Base-by-base conservation (phyloP, 306 rosid genomes). In the Prunus persica region DNA sequence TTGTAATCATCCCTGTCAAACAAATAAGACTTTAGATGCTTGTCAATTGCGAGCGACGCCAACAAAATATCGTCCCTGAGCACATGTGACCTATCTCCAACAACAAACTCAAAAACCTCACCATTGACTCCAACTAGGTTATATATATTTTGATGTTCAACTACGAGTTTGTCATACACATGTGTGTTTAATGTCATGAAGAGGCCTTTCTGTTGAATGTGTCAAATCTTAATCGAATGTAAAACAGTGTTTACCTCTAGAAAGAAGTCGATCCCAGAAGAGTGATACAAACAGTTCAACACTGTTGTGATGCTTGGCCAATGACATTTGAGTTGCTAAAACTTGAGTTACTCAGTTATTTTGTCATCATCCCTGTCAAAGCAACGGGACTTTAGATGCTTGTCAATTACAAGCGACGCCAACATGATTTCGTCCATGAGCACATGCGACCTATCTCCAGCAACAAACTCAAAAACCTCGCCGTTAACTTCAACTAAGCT, bases 401-500 rank as follows among this genome's bases (percentile, higher is more conserved):
- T 84, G 22, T 71, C 82, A 63, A 82, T 84, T 27, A 41, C 74
- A 52, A 76, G 55, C 46, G 62, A 81, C 18, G 41, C 27, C n/a
- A 73, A 65, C 68, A 51, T 30, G 65, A 81, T 84, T 11, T 86
- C 72, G 56, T 66, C 70, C 65, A 55, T 76, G 50, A 51, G 68
- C 38, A 52, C 12, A 81, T 84, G 81, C 22, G 83, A 79, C 65
- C 49, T 45, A 19, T 79, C 82, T 69, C 90, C 87, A 51, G 79
- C 85, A 3, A 82, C 76, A 69, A 81, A 86, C 63, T 84, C 90
- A 57, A 22, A 72, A 57, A 86, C 81, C 19, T 41, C 71, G 0
- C 90, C 84, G 27, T 84, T 68, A 43, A 81, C 74, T 76, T 84
- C 86, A 65, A 86, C 55, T 27, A 47, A 76, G 71, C 90, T 86